phyloP scores from a whole-genome alignment of 139 green algal genomes.

The Picochlorum sp. region DNA sequence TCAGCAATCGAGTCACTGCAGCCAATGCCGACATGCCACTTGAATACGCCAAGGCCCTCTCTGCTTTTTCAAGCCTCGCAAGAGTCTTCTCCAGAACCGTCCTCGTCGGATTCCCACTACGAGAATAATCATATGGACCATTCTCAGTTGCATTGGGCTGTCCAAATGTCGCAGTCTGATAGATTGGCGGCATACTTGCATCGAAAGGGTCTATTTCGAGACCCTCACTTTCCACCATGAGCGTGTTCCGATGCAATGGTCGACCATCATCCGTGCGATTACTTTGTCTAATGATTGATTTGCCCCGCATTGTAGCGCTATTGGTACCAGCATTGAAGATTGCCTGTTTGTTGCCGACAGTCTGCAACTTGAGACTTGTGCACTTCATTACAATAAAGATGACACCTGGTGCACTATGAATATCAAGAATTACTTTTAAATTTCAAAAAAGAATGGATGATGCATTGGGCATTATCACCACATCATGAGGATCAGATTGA shows the following conservation, averaged over 20 bases:
- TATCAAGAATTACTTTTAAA: no score
- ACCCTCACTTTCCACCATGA: constrained; percentile 31
- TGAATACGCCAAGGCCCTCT: constrained; percentile 80
- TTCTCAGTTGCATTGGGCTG: constrained; percentile 65
- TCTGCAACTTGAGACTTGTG: no score
- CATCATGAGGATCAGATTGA: no score
- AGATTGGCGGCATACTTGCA: constrained; percentile 76
- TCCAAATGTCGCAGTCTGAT: constrained; percentile 91
- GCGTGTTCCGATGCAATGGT: constrained; percentile 26
- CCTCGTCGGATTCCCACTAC: constrained; percentile 92
- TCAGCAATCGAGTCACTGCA: constrained; percentile 33
- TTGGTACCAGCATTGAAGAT: not conserved
- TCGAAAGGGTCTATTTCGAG: constrained; percentile 64
- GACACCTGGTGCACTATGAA: no score
- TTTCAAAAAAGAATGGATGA: no score
- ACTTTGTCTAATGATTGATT: not conserved
- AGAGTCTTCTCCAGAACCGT: constrained; percentile 62
- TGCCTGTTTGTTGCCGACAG: no score
- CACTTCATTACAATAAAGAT: no score
- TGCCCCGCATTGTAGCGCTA: not conserved
- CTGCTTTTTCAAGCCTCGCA: constrained; percentile 77
- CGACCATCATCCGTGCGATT: not conserved
- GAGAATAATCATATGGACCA: constrained; percentile 94
- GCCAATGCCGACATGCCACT: constrained; percentile 91
- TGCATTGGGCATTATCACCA: no score